These are phyloP conservation scores for Xylariaceae sp. DNA, from an alignment of 2,329 filamentous ascomycete species.

Conservation along the genomic window DNA sequence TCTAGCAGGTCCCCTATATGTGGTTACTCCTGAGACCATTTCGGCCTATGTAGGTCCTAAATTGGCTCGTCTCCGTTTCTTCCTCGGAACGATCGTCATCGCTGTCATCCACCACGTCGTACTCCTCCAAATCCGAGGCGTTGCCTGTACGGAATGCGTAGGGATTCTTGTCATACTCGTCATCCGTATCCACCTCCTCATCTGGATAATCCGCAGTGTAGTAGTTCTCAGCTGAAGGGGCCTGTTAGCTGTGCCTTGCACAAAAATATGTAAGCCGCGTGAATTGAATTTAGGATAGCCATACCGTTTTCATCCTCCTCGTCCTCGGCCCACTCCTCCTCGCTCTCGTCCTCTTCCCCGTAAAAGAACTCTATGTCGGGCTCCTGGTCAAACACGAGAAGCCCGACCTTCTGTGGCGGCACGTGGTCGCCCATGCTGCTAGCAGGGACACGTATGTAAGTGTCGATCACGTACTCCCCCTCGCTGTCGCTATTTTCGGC, in stretches of 20 bases:
- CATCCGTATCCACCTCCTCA: constrained; percentile 69
- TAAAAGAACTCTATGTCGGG: constrained; percentile 58
- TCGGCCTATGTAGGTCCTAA: constrained; percentile 34
- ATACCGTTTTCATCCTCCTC: constrained; percentile 63
- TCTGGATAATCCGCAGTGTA: constrained; percentile 78
- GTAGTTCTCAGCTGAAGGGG: constrained; percentile 63
- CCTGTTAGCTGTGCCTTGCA: constrained; percentile 4
- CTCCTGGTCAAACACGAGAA: constrained; percentile 52
- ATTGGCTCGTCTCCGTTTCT: constrained; percentile 15
- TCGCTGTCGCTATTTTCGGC: constrained; percentile 38
- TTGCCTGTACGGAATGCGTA: constrained; percentile 51
- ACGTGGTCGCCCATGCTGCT: constrained; percentile 43
- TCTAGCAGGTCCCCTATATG: constrained; percentile 15
- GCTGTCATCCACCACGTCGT: constrained; percentile 37
- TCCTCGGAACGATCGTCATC: constrained; percentile 30
- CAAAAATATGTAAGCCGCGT: not conserved
- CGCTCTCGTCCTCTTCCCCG: constrained; percentile 55
- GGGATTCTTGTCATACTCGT: constrained; percentile 53
- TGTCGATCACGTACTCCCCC: constrained; percentile 58
- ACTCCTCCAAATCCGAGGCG: constrained; percentile 52
- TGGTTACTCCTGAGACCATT: constrained; percentile 32
- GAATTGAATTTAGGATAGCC: constrained; percentile 8
- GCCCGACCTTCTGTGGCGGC: constrained; percentile 46
- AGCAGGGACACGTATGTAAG: constrained; percentile 56
- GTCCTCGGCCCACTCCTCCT: constrained; percentile 51